These are phyloP conservation scores for Phytophthora cactorum DNA, from an alignment of 352 stramenopile species.

Conservation along the genomic window DNA sequence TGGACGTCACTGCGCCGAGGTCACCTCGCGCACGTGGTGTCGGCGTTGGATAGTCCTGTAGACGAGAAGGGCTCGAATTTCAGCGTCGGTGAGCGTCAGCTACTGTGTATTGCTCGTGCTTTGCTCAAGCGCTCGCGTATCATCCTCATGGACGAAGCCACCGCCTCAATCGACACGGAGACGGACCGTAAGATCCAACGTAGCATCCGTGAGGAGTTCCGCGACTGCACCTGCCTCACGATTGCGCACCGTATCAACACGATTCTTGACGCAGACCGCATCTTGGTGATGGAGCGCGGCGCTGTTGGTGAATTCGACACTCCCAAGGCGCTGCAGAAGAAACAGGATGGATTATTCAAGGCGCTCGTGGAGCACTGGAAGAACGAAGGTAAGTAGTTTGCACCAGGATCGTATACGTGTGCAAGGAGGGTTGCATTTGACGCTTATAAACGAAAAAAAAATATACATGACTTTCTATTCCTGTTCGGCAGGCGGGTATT, in stretches of 20 bases:
- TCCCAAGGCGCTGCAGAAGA: conserved; percentile 74
- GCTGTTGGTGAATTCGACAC: conserved; percentile 94
- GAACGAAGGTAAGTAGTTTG: conserved; percentile 48
- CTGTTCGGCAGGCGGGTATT: conserved; percentile 19
- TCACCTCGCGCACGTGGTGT: conserved; percentile 76
- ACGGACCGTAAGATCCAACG: conserved; percentile 92
- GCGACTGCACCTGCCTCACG: conserved; percentile 93
- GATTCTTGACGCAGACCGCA: conserved; percentile 95
- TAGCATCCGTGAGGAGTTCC: conserved; percentile 94
- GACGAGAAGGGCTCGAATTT: conserved; percentile 96
- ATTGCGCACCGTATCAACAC: conserved; percentile 98
- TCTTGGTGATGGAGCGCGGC: conserved; percentile 96
- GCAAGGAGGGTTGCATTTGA: not conserved
- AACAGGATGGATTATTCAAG: conserved; percentile 76
- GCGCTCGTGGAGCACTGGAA: conserved; percentile 81
- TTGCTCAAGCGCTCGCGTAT: conserved; percentile 92
- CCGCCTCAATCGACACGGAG: conserved; percentile 89
- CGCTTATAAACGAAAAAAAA: conserved; percentile 12
- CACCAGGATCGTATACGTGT: not conserved
- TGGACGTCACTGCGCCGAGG: conserved; percentile 82
- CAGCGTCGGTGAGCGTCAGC: conserved; percentile 94
- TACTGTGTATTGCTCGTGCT: conserved; percentile 96
- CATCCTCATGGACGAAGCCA: conserved; percentile 99
- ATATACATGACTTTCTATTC: not conserved
- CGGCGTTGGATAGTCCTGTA: conserved; percentile 50